Evolutionary conservation across 352 stramenopile species (phyloP).

Genomic region (Salisapilia sapeloensis): DNA sequence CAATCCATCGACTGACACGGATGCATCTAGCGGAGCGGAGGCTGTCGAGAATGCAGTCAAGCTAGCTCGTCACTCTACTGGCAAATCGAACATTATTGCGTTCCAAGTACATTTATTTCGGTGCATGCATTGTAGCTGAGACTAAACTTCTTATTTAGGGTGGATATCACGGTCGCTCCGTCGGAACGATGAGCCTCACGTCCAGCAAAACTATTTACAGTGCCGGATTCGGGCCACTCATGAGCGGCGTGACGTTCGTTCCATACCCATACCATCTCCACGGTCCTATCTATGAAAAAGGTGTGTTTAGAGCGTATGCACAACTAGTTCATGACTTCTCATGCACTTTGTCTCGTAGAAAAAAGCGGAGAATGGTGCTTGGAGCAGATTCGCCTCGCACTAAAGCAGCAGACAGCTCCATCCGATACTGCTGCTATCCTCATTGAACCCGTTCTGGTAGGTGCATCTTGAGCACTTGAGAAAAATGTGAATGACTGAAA

Average conservation of each 20-base stretch:
- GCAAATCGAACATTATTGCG: constrained; percentile 82
- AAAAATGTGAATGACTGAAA: background rate
- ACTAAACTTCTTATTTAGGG: constrained; percentile 11
- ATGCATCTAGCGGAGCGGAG: constrained; percentile 62
- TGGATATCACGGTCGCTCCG: constrained; percentile 84
- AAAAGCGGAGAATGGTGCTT: constrained; percentile 57
- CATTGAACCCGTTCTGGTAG: constrained; percentile 77
- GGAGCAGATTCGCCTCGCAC: constrained; percentile 64
- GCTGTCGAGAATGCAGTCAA: constrained; percentile 88
- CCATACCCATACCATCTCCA: constrained; percentile 82
- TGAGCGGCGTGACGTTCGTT: constrained; percentile 68
- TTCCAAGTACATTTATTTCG: constrained; percentile 27
- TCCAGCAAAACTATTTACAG: constrained; percentile 83
- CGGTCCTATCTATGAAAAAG: constrained; percentile 62
- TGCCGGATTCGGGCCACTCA: constrained; percentile 69
- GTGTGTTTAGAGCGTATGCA: constrained; percentile 5
- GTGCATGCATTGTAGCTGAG: constrained; percentile 1
- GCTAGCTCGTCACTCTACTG: constrained; percentile 78
- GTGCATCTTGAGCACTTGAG: background rate
- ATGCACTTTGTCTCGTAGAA: constrained; percentile 9
- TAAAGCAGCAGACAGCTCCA: constrained; percentile 84
- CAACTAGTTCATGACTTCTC: background rate
- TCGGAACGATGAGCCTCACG: constrained; percentile 86
- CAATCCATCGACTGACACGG: background rate
- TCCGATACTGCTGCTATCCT: constrained; percentile 82